Conservation (phyloP, 305 asterid genomes). For the Fraxinus paxiana region DNA sequence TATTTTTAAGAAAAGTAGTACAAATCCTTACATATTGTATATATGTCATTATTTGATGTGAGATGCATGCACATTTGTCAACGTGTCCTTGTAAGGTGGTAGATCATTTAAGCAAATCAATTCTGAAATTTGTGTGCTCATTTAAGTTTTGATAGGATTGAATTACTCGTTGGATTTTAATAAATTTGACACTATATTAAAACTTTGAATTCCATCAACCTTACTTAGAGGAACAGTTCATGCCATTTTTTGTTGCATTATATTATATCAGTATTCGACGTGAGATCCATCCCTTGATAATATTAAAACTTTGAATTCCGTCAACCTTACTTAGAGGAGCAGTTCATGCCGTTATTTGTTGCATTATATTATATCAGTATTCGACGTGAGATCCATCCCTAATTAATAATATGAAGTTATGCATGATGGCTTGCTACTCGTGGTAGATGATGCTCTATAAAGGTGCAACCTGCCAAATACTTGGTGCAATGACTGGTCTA, state of each 20-base stretch:
- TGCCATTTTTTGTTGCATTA: neutral
- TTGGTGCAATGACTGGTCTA: neutral
- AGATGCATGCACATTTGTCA: neutral
- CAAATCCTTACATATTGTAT: neutral
- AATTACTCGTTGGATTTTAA: neutral
- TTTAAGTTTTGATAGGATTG: neutral
- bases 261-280: neutral
- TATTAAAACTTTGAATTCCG: too few species aligned
- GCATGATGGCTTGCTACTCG: neutral
- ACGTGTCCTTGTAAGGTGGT: neutral
- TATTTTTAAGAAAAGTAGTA: too few species aligned
- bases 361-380: neutral
- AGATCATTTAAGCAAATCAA: accelerated
- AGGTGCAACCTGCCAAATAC: neutral
- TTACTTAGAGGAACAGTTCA: neutral
- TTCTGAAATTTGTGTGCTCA: neutral
- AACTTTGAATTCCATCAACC: neutral
- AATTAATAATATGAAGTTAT: neutral
- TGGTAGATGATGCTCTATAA: neutral
- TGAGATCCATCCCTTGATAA: too few species aligned
- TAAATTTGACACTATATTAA: neutral
- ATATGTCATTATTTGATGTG: neutral
- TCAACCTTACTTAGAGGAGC: neutral
- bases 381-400: neutral
- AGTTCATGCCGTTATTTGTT: neutral